Evolutionary conservation across 1,139 yeast species (phyloP).

Genomic region (Pichia sp.): DNA sequence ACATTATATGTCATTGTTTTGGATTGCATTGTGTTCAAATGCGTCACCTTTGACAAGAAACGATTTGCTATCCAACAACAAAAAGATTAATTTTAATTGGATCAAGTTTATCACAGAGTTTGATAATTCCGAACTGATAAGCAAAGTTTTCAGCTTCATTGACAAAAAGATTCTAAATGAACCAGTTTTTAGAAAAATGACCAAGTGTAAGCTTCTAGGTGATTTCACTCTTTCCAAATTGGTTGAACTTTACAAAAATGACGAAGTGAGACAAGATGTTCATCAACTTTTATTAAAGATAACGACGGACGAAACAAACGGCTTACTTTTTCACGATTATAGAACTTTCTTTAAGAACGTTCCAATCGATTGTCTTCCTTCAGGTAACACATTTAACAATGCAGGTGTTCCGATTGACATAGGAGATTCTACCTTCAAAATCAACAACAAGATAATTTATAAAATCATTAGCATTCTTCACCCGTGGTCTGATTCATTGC

Average conservation of each 20-base stretch:
- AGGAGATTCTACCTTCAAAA: conserved; percentile 45
- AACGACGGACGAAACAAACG: conserved; percentile 50
- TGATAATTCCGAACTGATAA: conserved; percentile 47
- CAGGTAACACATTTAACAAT: conserved; percentile 8
- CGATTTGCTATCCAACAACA: conserved; percentile 56
- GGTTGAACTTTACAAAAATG: conserved; percentile 46
- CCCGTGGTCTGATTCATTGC: conserved; percentile 75
- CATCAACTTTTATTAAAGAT: conserved; percentile 49
- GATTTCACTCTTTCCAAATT: conserved; percentile 68
- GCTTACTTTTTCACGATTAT: conserved; percentile 61
- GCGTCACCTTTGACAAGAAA: conserved; percentile 54
- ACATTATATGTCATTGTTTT: conserved; percentile 54
- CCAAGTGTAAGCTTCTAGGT: conserved; percentile 73
- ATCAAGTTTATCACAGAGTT: conserved; percentile 58
- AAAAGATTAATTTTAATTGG: conserved; percentile 57
- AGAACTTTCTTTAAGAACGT: conserved; percentile 44
- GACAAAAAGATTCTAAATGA: conserved; percentile 55
- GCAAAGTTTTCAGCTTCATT: conserved; percentile 45
- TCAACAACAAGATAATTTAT: conserved; percentile 65
- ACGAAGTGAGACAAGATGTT: conserved; percentile 33
- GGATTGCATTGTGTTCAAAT: conserved; percentile 49
- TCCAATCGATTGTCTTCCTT: conserved; percentile 8
- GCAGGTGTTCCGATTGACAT: conserved; percentile 35
- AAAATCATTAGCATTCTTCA: conserved; percentile 61
- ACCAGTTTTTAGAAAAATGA: conserved; percentile 55